phyloP scores from a whole-genome alignment of 176 grass and related monocot species.

The bread wheat (Triticum aestivum) region DNA sequence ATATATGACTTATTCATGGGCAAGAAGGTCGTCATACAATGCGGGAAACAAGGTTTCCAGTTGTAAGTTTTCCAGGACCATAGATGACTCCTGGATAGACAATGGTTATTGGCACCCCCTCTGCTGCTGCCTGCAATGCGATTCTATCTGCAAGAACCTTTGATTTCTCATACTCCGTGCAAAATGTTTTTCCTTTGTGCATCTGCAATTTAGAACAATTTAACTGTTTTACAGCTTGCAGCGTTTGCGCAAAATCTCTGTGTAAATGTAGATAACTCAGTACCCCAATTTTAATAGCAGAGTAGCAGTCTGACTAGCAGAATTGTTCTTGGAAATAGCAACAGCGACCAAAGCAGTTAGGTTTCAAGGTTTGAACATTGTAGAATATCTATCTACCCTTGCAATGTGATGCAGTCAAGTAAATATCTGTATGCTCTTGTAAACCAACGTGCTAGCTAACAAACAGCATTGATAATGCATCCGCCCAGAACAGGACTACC shows the following conservation, averaged over 20 bases:
- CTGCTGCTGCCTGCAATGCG: constrained; percentile 74
- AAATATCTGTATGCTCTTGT: background rate
- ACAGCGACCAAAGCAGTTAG: background rate
- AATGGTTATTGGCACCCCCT: constrained; percentile 66
- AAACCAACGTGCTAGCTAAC: background rate
- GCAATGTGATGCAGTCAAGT: background rate
- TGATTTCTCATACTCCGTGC: constrained; percentile 97
- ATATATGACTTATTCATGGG: background rate
- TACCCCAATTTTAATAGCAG: background rate
- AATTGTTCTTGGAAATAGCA: constrained; percentile 1
- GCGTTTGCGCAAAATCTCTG: no score
- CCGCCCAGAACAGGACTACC: no score
- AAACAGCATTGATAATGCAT: no score
- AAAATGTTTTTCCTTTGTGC: constrained; percentile 74
- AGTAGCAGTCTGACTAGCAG: background rate
- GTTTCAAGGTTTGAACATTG: background rate
- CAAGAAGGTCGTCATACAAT: constrained; percentile 57
- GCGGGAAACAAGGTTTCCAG: constrained; percentile 78
- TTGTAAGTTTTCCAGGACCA: constrained; percentile 78
- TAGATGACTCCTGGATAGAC: constrained; percentile 92
- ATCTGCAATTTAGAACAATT: constrained; percentile 50
- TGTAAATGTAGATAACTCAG: background rate
- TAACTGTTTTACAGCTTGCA: background rate
- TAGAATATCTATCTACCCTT: background rate
- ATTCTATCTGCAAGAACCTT: constrained; percentile 76